Evolutionary conservation across 208 protist genomes (phyloP), one percentile per base, ranked within the genome.

Genomic region (Crithidia fasciculata): DNA sequence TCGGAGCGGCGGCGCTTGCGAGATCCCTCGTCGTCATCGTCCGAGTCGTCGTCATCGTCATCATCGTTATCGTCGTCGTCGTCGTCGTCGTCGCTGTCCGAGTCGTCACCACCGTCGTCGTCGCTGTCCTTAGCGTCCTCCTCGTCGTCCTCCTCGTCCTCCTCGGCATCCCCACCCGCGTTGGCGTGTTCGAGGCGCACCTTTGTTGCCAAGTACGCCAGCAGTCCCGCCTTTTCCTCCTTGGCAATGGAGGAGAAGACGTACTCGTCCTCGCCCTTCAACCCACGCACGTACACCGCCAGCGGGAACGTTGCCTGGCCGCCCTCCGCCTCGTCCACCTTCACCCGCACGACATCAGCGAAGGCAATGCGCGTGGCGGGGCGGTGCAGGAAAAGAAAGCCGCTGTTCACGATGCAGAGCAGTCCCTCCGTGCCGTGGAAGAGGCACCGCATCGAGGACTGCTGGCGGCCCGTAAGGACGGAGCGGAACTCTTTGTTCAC

Each of bases 401-500:
- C 86, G 19, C 84, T 87, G 54, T 85, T 84, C 13, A 95, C 68
- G 19, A 96, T 74, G 60, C 92, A 96, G 18, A 96, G 74, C 49
- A 93, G 71, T 1, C 92, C 92, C 59, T 96, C 89, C 12, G 82
- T 59, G 44, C 84, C 87, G 40, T 87, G 84, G 68, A 90, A 89
- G 41, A 93, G 63, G 79, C 88, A 91, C 10, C 88, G 86, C 76
- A 96, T 80, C 60, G 84, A 90, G 2, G 89, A 95, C 44, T 90
- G 76, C 13, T 57, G 67, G 4, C 64, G 71, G 16, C 76, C 69
- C 0, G 86, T 93, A 4, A 89, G 78, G 37, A 83, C 75, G 41
- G 85, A 88, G 55, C 72, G 80, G 74, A 93, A 96, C 58, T 95
- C 87, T 62, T 89, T 93, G 81, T 96, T 96, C 44, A 82, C 67